Conservation (phyloP, 1,139 yeast species). For the Debaryomyces udenii region DNA sequence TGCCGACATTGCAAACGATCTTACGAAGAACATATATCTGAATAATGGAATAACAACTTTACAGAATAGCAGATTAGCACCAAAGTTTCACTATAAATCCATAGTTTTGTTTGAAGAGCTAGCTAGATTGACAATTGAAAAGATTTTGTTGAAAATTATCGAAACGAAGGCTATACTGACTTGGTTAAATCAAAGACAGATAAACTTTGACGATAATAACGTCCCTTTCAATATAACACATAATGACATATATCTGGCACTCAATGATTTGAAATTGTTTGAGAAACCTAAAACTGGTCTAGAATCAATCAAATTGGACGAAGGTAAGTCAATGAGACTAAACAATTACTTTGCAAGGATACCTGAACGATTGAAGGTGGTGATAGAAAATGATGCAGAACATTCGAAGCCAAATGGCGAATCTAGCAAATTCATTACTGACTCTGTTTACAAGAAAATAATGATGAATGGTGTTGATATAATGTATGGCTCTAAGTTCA, state of each 20-base stretch:
- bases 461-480: constrained; percentile 5
- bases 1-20: constrained; percentile 9
- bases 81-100: constrained; percentile 16
- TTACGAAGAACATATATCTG: constrained; percentile 12
- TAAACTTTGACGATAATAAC: not conserved
- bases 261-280: constrained; percentile 7
- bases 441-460: not conserved
- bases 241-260: constrained; percentile 8
- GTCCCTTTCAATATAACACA: constrained; percentile 7
- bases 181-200: constrained; percentile 13
- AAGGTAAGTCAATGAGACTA: constrained; percentile 6
- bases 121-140: constrained; percentile 10
- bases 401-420: not conserved
- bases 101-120: constrained; percentile 16
- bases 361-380: constrained; percentile 9
- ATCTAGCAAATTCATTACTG: not conserved
- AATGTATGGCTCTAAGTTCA: constrained; percentile 1
- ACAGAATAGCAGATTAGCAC: constrained; percentile 10
- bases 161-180: constrained; percentile 11
- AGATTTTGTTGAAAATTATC: constrained; percentile 12
- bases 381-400: constrained; percentile 4
- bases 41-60: constrained; percentile 12
- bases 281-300: constrained; percentile 10
- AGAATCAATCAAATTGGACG: not conserved
- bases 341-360: constrained; percentile 8